These are phyloP conservation scores for Melaleuca quinquenervia DNA, from an alignment of 345 rosid genomes.

Conservation along the genomic window DNA sequence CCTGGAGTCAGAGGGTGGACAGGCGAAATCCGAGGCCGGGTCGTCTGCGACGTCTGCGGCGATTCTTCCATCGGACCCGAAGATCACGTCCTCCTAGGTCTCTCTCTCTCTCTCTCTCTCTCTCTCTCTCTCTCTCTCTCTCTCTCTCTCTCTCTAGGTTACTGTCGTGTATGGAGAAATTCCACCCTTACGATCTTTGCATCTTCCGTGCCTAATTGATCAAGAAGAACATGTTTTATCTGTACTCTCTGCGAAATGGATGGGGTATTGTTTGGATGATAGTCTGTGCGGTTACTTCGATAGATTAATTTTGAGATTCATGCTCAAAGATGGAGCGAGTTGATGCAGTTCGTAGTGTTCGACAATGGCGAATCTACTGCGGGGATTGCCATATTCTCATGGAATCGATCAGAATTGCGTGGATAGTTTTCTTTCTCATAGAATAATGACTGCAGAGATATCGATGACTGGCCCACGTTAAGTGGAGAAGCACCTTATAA, in stretches of 20 bases:
- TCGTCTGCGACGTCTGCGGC: conserved; percentile 85
- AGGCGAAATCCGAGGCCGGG: conserved; percentile 87
- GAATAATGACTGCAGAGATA: background rate
- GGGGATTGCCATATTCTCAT: background rate
- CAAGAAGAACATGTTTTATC: background rate
- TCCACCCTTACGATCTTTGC: background rate
- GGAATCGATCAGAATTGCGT: background rate
- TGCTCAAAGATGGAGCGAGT: background rate
- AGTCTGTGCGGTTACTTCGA: background rate
- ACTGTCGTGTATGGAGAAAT: background rate
- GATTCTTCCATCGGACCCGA: conserved; percentile 93
- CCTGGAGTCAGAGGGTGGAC: conserved; percentile 66
- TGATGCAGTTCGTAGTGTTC: background rate
- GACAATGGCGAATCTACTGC: background rate
- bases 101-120: background rate
- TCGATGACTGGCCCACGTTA: background rate
- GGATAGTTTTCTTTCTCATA: background rate
- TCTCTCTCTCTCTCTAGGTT: background rate
- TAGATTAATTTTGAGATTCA: background rate
- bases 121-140: no score
- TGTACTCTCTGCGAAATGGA: background rate
- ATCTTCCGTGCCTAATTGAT: background rate
- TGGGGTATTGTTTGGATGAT: background rate
- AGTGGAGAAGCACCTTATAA: background rate
- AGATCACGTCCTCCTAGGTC: conserved; percentile 88